phyloP scores from a whole-genome alignment of 495 filamentous ascomycete species.

The Penicillium fimorum region DNA sequence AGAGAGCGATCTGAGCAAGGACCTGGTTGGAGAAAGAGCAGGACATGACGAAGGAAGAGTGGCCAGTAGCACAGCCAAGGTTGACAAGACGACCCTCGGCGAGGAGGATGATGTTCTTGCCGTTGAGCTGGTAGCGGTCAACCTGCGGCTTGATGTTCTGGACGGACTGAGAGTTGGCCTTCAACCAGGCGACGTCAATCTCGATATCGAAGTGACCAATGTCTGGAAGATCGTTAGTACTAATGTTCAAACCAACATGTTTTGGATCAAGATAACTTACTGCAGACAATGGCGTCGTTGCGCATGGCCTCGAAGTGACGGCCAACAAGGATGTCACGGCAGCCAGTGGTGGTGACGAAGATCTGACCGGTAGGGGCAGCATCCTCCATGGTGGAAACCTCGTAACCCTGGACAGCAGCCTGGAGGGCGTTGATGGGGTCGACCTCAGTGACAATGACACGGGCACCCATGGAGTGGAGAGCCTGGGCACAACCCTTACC shows the following conservation, averaged over 20 bases:
- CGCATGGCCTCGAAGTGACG: constrained; percentile 95
- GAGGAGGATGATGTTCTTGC: constrained; percentile 95
- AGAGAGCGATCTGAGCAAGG: constrained; percentile 97
- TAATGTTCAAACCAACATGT: not conserved
- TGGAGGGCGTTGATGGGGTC: constrained; percentile 99
- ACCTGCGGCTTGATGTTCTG: constrained; percentile 99
- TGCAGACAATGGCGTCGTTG: constrained; percentile 99
- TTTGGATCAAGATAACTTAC: constrained; percentile 50
- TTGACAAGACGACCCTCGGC: constrained; percentile 99
- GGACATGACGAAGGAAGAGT: constrained; percentile 99
- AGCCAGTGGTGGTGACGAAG: constrained; percentile 98
- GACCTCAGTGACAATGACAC: constrained; percentile 93
- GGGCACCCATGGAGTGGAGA: constrained; percentile 93
- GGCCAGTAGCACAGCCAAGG: constrained; percentile 96
- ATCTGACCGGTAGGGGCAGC: constrained; percentile 86
- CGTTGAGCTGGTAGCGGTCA: constrained; percentile 95
- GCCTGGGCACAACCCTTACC: constrained; percentile 98
- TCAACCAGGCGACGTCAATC: constrained; percentile 99
- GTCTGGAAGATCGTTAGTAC: constrained; percentile 50
- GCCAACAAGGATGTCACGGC: constrained; percentile 92
- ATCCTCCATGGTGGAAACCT: constrained; percentile 98
- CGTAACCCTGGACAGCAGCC: constrained; percentile 93
- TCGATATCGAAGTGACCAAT: constrained; percentile 99
- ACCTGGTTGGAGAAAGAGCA: constrained; percentile 99
- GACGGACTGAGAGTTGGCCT: constrained; percentile 86